phyloP scores from a whole-genome alignment of 495 filamentous ascomycete species.

The Pseudotulostoma volvatum region DNA sequence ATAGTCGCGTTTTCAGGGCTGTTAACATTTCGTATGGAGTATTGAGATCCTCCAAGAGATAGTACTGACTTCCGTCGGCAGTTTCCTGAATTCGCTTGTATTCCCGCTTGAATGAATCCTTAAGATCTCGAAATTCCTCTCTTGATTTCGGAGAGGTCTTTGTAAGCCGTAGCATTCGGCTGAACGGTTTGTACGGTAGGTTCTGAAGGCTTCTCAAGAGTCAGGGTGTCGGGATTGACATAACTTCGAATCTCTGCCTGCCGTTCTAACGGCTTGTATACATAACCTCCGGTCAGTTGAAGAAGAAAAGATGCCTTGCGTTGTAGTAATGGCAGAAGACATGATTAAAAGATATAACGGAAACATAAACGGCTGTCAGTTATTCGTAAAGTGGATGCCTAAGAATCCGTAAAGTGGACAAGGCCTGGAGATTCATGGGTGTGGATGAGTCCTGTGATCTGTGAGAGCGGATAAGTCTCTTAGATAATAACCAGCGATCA shows the following conservation, averaged over 20 bases:
- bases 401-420: neutral
- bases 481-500: too few species aligned
- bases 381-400: neutral
- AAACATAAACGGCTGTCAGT: neutral
- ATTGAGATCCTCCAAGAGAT: neutral
- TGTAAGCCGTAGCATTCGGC: too few species aligned
- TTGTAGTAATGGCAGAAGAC: neutral
- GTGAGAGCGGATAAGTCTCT: too few species aligned
- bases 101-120: neutral
- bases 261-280: neutral
- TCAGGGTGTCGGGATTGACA: neutral
- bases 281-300: neutral
- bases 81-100: neutral
- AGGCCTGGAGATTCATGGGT: neutral
- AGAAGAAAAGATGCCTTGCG: neutral
- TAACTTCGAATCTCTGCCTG: neutral
- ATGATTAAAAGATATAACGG: neutral
- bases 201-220: neutral
- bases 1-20: neutral
- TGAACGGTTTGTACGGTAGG: too few species aligned
- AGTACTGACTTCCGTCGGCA: neutral
- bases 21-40: neutral
- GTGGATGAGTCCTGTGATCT: too few species aligned
- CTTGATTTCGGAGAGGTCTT: too few species aligned
- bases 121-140: neutral